Evolutionary conservation across 2,329 filamentous ascomycete species (phyloP), one percentile per base, ranked within the genome.

Genomic region (Colletotrichum echinochloae): DNA sequence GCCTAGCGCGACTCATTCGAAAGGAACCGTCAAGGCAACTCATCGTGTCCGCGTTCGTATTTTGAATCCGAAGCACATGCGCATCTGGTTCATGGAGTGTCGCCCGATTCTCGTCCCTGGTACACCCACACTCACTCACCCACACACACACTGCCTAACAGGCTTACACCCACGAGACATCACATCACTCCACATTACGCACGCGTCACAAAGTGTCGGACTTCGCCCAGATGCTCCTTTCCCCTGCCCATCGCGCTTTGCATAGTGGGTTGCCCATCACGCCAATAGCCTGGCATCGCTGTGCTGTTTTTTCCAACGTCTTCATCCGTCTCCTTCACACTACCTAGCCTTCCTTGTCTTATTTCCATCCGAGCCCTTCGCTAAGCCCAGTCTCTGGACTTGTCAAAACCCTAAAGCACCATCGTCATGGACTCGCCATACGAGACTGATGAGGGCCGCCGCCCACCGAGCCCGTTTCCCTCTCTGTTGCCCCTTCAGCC

Each of bases 11-110:
- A 52, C 67, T 70, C 48, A 28, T n/a, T 46, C 44, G n/a, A 23
- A 12, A 9, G 3, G 3, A 61, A 61, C 39, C 26, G 48, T 51
- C 41, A 61, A 56, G 49, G 49, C 63, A 54, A 16, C 28, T 61
- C 56, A 61, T 70, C 67, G 67, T 70, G 49, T 52, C 56, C 56
- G 55, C n/a, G 41, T 71, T 63, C 68, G 64, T 63, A 63, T 71
- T 41, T 18, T 48, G 65, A 71, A 39, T 46, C 65, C 57, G n/a
- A 60, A 52, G 41, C 64, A 35, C 59, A n/a, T 5, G 20, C 41
- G 18, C 56, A 14, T 39, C 37, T 33, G 26, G 48, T 37, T 48
- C 44, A 4, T 59, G 35, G 28, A 67, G 48, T 59, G 51, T 54
- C 55, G 56, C 11, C 18, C 57, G 41, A 59, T 46, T 55, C 57